A percentile compares a stretch with the other conserved stretches of the same genome.
Evolutionary conservation across 345 rosid genomes (phyloP).

Genomic region (Sisymbrium irio): DNA sequence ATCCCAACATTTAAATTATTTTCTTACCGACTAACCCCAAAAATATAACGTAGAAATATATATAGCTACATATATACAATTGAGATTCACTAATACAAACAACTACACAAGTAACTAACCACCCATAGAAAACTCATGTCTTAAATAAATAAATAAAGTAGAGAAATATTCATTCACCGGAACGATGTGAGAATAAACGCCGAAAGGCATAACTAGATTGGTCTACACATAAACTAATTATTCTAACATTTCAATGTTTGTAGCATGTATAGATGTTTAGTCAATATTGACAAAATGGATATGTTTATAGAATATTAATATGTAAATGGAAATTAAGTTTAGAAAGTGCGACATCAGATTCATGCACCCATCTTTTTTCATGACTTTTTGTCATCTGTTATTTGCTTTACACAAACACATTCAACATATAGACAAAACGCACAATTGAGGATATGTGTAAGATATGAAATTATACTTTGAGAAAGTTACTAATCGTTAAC

Average conservation of each 20-base stretch:
- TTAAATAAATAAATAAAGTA: not conserved
- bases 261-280: not conserved
- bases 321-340: conserved; percentile 6
- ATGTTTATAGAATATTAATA: conserved; percentile 9
- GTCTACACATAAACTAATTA: conserved; percentile 9
- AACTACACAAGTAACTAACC: not conserved
- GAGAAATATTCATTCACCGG: conserved; percentile 9
- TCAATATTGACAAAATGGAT: not conserved
- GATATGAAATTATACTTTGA: not conserved
- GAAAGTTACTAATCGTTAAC: not conserved
- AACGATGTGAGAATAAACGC: not conserved
- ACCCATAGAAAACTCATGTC: not conserved
- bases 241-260: not conserved
- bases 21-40: not conserved
- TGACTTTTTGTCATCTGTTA: conserved; percentile 13
- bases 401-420: not conserved
- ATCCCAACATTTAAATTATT: not conserved
- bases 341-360: conserved; percentile 21
- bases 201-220: conserved; percentile 16
- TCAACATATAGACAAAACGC: not conserved
- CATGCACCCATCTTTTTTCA: conserved; percentile 25
- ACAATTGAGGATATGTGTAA: not conserved
- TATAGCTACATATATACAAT: not conserved
- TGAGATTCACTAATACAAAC: not conserved
- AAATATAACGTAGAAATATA: not conserved